Conservation (phyloP, 768 basidiomycete genomes). For the Hortiboletus flavorubellus region DNA sequence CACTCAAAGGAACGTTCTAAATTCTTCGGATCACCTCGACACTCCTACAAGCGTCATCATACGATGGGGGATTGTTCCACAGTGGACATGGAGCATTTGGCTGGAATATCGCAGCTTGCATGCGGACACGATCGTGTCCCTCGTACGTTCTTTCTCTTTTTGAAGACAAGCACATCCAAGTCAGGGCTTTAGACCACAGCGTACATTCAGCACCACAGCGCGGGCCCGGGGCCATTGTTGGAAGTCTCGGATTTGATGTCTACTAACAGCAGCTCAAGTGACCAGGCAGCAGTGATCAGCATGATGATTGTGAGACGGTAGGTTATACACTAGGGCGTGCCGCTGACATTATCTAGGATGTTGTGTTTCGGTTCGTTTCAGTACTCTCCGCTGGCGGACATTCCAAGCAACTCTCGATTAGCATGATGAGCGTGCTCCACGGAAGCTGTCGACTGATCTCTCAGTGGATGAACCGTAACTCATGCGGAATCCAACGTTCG, state of each 20-base stretch:
- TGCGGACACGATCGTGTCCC: slow-evolving; percentile 44
- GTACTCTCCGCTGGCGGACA: slow-evolving; percentile 14
- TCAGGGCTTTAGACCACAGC: slow-evolving; percentile 41
- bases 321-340: not conserved
- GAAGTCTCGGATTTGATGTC: slow-evolving; percentile 1
- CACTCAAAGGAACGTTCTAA: slow-evolving; percentile 2
- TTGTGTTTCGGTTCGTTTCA: slow-evolving; percentile 22
- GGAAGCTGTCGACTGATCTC: slow-evolving; percentile 18
- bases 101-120: slow-evolving; percentile 48
- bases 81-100: slow-evolving; percentile 69
- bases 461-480: slow-evolving; percentile 23
- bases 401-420: slow-evolving; percentile 15
- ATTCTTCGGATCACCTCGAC: slow-evolving; percentile 33
- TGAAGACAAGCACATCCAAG: not conserved
- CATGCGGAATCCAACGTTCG: slow-evolving; percentile 26
- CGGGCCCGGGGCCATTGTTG: not conserved
- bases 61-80: slow-evolving; percentile 52
- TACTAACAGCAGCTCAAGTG: not conserved
- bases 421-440: slow-evolving; percentile 17
- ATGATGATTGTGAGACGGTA: slow-evolving; percentile 28
- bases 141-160: slow-evolving; percentile 39
- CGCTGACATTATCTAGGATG: slow-evolving; percentile 16
- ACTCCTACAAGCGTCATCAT: slow-evolving; percentile 48
- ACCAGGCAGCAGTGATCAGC: slow-evolving; percentile 14
- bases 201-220: slow-evolving; percentile 46